Conservation (phyloP, 495 filamentous ascomycete species). For the Lasiosphaeria ovina region DNA sequence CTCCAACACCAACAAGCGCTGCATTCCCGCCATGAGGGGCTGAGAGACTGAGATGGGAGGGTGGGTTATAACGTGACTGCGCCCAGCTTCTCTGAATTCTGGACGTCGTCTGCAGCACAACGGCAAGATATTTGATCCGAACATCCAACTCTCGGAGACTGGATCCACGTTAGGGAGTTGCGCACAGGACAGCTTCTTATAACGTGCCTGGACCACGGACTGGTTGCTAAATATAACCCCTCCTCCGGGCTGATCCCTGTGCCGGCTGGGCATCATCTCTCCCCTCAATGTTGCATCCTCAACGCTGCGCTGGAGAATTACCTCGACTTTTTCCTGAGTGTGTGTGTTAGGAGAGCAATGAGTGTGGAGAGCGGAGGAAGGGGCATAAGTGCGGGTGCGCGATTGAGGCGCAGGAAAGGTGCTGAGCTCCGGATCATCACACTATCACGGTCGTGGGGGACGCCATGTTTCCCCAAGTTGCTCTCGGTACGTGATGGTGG, state of each 20-base stretch:
- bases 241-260: constrained; percentile 13
- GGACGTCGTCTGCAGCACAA: background rate
- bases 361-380: background rate
- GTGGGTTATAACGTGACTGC: background rate
- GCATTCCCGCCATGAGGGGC: constrained; percentile 1
- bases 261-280: constrained; percentile 17
- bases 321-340: background rate
- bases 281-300: constrained; percentile 15
- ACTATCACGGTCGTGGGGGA: background rate
- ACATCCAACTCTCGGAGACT: background rate
- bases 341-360: background rate
- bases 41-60: background rate
- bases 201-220: background rate
- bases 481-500: constrained; percentile 1
- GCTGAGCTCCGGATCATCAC: background rate
- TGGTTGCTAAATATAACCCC: constrained; percentile 20
- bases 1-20: constrained; percentile 18
- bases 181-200: constrained; percentile 13
- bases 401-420: constrained; percentile 1
- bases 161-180: background rate
- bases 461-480: constrained; percentile 5
- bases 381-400: background rate
- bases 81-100: background rate
- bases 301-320: background rate
- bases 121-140: constrained; percentile 17